Evolutionary conservation across 306 rosid species (phyloP).

Genomic region (Clitoria ternatea): DNA sequence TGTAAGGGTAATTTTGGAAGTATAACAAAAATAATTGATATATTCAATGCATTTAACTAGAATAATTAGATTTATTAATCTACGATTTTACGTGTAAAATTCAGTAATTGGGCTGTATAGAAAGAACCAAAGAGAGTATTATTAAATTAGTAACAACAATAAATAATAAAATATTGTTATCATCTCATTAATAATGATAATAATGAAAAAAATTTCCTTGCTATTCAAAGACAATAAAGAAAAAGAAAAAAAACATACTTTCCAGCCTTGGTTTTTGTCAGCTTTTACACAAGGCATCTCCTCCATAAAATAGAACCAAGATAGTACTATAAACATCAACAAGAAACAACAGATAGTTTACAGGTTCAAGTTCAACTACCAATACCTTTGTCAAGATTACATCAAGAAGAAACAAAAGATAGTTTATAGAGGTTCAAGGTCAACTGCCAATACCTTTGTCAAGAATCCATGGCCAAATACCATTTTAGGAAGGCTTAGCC

Average conservation of each 20-base stretch:
- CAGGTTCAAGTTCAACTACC: no score
- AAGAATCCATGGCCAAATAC: slow-evolving; percentile 97
- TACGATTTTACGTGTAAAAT: no score
- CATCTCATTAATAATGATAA: background rate
- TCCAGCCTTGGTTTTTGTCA: background rate
- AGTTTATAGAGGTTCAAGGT: slow-evolving; percentile 18
- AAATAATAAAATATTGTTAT: background rate
- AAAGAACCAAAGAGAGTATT: no score
- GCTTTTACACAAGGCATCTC: slow-evolving; percentile 8
- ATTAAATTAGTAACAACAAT: background rate
- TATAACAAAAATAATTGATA: no score
- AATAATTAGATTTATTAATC: no score
- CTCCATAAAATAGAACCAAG: background rate
- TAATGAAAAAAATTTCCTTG: background rate
- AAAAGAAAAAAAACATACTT: no score
- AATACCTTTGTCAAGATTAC: no score
- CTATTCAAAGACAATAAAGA: background rate
- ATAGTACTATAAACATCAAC: background rate
- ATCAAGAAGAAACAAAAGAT: slow-evolving; percentile 17
- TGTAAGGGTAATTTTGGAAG: no score
- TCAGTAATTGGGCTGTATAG: no score
- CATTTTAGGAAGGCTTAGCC: slow-evolving; percentile 83
- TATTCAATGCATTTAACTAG: no score
- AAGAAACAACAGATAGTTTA: no score
- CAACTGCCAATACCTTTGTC: slow-evolving; percentile 64